These are phyloP conservation scores for Russula sp. DNA, from an alignment of 768 basidiomycete genomes.

Conservation along the genomic window DNA sequence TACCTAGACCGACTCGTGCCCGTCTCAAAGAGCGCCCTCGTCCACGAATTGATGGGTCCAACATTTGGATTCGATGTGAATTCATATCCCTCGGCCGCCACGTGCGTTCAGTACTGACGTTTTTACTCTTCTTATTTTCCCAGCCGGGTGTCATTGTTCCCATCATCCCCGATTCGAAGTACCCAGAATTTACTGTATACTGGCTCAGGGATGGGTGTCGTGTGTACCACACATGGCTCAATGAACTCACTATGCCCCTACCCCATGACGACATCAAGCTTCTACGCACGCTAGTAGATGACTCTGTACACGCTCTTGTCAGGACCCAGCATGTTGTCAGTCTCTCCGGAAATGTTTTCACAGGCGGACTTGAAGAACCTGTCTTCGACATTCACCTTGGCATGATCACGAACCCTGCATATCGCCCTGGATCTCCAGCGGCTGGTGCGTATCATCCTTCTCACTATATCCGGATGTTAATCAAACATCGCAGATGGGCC, in stretches of 20 bases:
- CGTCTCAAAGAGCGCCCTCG: not conserved
- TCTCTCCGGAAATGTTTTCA: constrained; percentile 15
- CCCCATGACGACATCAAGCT: not conserved
- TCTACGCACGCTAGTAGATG: constrained; percentile 12
- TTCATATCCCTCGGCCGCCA: not conserved
- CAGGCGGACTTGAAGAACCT: constrained; percentile 9
- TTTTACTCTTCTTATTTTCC: not conserved
- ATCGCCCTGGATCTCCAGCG: constrained; percentile 7
- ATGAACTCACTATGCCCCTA: not conserved
- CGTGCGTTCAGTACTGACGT: not conserved
- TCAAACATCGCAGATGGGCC: constrained; percentile 1
- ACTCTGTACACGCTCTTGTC: constrained; percentile 5
- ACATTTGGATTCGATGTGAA: constrained; percentile 8
- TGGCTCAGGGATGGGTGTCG: constrained; percentile 16
- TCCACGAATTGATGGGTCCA: constrained; percentile 7
- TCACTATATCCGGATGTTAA: not conserved
- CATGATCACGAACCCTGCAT: not conserved
- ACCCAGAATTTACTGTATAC: not conserved
- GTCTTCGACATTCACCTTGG: constrained; percentile 8
- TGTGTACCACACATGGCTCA: constrained; percentile 14
- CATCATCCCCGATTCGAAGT: not conserved
- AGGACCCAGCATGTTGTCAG: constrained; percentile 16
- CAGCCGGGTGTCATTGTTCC: constrained; percentile 13
- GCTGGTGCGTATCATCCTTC: constrained; percentile 1
- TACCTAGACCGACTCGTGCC: not conserved